These are phyloP conservation scores for Cantharellus cinnabarinus DNA, from an alignment of 768 basidiomycete species.

Conservation along the genomic window DNA sequence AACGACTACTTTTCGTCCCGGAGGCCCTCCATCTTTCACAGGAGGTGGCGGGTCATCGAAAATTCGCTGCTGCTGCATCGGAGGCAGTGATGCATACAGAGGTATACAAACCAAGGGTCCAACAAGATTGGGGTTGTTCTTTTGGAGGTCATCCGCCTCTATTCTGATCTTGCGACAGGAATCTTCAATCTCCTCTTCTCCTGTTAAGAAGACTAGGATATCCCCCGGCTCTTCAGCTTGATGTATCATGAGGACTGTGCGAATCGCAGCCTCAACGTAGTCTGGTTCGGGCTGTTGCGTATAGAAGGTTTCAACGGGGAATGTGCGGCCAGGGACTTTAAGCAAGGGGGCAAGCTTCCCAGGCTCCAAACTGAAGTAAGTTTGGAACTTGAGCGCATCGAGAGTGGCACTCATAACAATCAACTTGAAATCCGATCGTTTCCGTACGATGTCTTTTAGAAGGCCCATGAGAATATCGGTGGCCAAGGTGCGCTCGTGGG, in stretches of 20 bases:
- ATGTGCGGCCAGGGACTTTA: constrained; percentile 82
- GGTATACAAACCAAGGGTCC: constrained; percentile 84
- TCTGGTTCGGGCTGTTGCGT: constrained; percentile 85
- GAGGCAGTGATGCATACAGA: constrained; percentile 85
- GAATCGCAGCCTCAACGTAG: constrained; percentile 92
- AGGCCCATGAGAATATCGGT: constrained; percentile 98
- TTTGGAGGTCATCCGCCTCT: constrained; percentile 68
- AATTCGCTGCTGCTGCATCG: constrained; percentile 87
- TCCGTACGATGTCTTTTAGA: constrained; percentile 63
- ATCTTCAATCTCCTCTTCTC: constrained; percentile 97
- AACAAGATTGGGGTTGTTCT: constrained; percentile 48
- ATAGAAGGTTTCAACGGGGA: constrained; percentile 91
- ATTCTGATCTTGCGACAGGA: constrained; percentile 82
- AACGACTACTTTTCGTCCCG: constrained; percentile 83
- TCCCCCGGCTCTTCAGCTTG: constrained; percentile 88
- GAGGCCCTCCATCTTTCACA: constrained; percentile 40
- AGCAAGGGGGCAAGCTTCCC: constrained; percentile 47
- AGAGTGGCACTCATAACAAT: constrained; percentile 98
- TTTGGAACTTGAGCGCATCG: constrained; percentile 90
- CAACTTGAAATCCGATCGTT: constrained; percentile 77
- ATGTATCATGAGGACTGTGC: constrained; percentile 93
- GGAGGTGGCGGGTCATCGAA: constrained; percentile 73
- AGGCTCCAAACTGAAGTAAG: constrained; percentile 47
- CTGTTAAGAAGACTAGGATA: constrained; percentile 84
- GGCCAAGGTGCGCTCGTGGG: constrained; percentile 91